Conservation (phyloP, 371 early-diverging fungal species). For the Mucor ambiguus region DNA sequence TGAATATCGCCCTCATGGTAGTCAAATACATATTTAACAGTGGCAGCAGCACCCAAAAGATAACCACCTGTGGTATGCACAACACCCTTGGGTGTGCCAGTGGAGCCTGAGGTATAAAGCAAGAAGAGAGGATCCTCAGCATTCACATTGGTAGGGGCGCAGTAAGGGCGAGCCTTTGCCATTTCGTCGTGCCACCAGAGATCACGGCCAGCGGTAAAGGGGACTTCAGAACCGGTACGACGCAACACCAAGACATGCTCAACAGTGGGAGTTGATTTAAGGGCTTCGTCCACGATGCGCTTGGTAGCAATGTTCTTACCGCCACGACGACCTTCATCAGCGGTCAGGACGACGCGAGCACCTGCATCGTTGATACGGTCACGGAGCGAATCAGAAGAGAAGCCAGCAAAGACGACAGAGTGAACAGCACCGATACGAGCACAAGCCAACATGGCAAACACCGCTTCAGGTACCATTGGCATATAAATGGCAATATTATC, state of each 20-base stretch:
- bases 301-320: conserved; percentile 85
- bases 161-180: conserved; percentile 70
- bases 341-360: conserved; percentile 75
- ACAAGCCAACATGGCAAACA: conserved; percentile 90
- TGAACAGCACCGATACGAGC: conserved; percentile 89
- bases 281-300: conserved; percentile 87
- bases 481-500: conserved; percentile 93
- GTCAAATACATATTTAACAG: conserved; percentile 92
- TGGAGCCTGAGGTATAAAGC: conserved; percentile 94
- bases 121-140: conserved; percentile 95
- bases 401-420: conserved; percentile 92
- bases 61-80: conserved; percentile 94
- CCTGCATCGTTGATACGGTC: conserved; percentile 79
- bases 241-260: conserved; percentile 86
- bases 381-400: conserved; percentile 81
- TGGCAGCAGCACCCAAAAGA: conserved; percentile 83
- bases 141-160: conserved; percentile 75
- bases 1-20: conserved; percentile 82
- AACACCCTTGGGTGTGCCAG: conserved; percentile 94
- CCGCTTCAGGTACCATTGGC: conserved; percentile 96
- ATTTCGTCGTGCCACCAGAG: conserved; percentile 86
- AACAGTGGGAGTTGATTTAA: conserved; percentile 71
- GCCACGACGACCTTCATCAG: conserved; percentile 87
- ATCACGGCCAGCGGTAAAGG: conserved; percentile 77
- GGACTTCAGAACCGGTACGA: conserved; percentile 76